A percentile compares a stretch with the other conserved stretches of the same genome.
phyloP scores from a whole-genome alignment of 768 basidiomycete genomes.

The Saitozyma podzolica region DNA sequence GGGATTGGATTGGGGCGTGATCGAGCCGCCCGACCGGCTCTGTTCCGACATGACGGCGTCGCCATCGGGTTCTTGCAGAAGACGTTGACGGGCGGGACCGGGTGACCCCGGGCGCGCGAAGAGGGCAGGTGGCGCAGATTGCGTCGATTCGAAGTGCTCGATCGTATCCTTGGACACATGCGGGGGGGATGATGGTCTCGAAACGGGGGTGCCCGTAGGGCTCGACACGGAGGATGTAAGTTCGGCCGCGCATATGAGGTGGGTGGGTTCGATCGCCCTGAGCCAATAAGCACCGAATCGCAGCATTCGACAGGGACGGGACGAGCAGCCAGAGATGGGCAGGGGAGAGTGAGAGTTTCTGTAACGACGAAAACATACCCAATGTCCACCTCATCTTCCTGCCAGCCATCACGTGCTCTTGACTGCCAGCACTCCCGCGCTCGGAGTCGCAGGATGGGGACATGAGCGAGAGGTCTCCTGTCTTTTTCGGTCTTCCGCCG shows the following conservation, averaged over 20 bases:
- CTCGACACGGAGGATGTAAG: slow-evolving; percentile 11
- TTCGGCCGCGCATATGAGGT: slow-evolving; percentile 36
- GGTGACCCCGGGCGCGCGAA: no score
- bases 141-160: no score
- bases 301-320: no score
- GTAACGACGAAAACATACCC: slow-evolving; percentile 15
- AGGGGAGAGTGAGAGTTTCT: no score
- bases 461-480: slow-evolving; percentile 40
- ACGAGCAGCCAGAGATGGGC: no score
- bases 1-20: not conserved
- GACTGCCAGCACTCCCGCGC: slow-evolving; percentile 19
- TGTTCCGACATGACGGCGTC: no score
- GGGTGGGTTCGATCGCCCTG: slow-evolving; percentile 31
- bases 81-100: no score
- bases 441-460: slow-evolving; percentile 36
- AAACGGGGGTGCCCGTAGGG: no score
- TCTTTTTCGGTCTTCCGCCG: slow-evolving; percentile 46
- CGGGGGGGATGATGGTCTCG: no score
- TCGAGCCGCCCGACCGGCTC: not conserved
- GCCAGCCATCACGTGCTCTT: slow-evolving; percentile 17
- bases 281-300: slow-evolving; percentile 2
- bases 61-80: no score
- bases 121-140: no score
- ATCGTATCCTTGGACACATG: no score
- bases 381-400: slow-evolving; percentile 37